Base-by-base conservation (phyloP, 805 yeast genomes). In the Lachancea meyersii region DNA sequence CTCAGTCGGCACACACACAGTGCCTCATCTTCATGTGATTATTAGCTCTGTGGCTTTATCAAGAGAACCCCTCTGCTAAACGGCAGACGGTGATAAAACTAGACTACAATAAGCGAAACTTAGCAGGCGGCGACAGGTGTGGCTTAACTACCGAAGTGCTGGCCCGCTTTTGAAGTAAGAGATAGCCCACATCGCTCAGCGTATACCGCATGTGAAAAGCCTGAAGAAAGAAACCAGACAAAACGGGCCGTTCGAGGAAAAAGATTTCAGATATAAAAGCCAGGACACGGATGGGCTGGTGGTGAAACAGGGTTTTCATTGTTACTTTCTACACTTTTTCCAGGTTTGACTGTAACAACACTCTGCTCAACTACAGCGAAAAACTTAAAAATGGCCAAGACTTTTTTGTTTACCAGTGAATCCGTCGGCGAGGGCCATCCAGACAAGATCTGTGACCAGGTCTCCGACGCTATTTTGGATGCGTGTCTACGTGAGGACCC, bases 371-470 rank as follows among this genome's bases (percentile, higher is more conserved):
- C 32, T 30, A 30, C 16, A 30, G 9, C 8, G 32, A 16, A 30
- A 16, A 30, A 30, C 9, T 30, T 5, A 19, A 31, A 35, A 31
- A 32, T 37, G 31, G 45, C 40, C 40, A 42, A 46, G 59, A 73
- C 73, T 44, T 80, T 79, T 64, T 73, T 79, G 55, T 80, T 79
- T 65, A 83, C 91, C 58, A 85, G 93, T 54, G 94, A 85, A 71
- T 84, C 93, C 55, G 94, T 85, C 56, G 94, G 94, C 75, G 94
- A 85, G 71, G 94, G 94, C 64, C 94, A 85, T 77, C 94, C 94
- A 65, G 94, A 85, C 68, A 85, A 85, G 79, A 85, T 85, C 72
- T 94, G 98, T 76, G 98, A 93, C 73, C 98, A 93, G 77, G 96
- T 93, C 56, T 84, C 95, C 45, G 98, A 93, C 67, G 98, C 98